Conservation (phyloP, 202 grass and related monocot genomes). For the Digitaria exilis region DNA sequence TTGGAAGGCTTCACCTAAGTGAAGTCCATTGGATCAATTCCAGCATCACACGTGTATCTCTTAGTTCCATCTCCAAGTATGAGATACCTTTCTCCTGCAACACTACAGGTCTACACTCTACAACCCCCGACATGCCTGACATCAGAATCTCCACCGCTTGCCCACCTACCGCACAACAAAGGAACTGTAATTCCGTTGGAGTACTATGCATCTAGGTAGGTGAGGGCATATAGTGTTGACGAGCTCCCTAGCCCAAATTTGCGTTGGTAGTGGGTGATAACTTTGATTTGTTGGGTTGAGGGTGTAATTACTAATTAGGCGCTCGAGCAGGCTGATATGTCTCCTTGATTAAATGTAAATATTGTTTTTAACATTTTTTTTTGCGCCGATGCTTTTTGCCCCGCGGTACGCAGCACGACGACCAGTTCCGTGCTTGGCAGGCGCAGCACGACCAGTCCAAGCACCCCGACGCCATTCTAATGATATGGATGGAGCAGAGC, state of each 20-base stretch:
- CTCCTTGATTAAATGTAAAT: constrained; percentile 40
- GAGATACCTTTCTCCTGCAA: constrained; percentile 71
- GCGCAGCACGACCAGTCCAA: no score
- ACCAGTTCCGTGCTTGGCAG: no score
- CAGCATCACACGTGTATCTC: constrained; percentile 60
- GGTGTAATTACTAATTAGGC: constrained; percentile 56
- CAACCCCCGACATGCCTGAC: constrained; percentile 92
- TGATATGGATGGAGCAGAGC: no score
- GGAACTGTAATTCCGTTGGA: constrained; percentile 78
- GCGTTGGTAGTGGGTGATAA: neutral
- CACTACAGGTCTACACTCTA: no score
- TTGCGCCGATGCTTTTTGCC: no score
- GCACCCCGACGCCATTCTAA: no score
- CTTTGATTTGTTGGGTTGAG: constrained; percentile 41
- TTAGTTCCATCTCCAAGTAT: constrained; percentile 87
- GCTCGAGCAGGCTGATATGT: neutral
- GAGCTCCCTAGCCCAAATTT: constrained; percentile 37
- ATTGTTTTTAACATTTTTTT: neutral
- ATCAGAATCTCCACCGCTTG: no score
- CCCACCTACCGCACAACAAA: constrained; percentile 92
- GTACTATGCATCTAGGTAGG: constrained; percentile 27
- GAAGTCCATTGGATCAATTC: constrained; percentile 70
- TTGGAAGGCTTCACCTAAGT: constrained; percentile 88
- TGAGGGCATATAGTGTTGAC: constrained; percentile 6
- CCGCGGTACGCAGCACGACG: no score